Evolutionary conservation across 768 basidiomycete genomes (phyloP).

Genomic region (Sporobolomyces phaffii): DNA sequence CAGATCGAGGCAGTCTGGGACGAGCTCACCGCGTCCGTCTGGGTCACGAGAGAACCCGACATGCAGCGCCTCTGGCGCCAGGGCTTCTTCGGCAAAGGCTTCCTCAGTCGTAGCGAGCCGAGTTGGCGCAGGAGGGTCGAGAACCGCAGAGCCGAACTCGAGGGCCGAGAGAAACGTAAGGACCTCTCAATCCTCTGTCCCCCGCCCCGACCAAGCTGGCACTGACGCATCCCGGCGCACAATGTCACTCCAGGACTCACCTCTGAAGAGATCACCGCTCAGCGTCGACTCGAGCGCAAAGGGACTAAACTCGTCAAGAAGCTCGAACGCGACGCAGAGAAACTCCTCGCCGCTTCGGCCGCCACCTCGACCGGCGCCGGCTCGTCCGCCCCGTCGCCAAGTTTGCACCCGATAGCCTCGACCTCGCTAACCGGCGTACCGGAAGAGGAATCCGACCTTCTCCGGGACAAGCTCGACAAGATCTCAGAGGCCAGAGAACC

Average conservation of each 20-base stretch:
- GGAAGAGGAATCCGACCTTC: constrained; percentile 2
- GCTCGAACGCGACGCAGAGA: constrained; percentile 64
- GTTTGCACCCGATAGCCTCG: not conserved
- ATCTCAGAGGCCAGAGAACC: constrained; percentile 10
- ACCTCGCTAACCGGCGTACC: not conserved
- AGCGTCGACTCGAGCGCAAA: constrained; percentile 75
- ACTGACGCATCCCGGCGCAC: too few species aligned
- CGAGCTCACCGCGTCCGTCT: constrained; percentile 72
- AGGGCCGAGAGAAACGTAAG: constrained; percentile 56
- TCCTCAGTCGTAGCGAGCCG: constrained; percentile 87
- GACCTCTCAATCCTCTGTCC: constrained; percentile 10
- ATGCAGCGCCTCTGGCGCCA: constrained; percentile 70
- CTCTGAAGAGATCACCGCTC: constrained; percentile 84
- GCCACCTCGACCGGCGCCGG: not conserved
- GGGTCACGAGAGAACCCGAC: constrained; percentile 64
- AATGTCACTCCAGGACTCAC: constrained; percentile 63
- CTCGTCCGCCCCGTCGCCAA: not conserved
- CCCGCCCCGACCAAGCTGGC: too few species aligned
- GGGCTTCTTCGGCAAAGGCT: constrained; percentile 97
- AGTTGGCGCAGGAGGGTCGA: constrained; percentile 79
- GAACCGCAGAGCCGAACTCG: constrained; percentile 56
- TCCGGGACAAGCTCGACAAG: constrained; percentile 2
- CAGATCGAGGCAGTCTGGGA: constrained; percentile 54
- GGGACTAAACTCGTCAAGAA: constrained; percentile 93
- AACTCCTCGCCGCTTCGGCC: constrained; percentile 37